Base-by-base conservation (phyloP, 805 yeast genomes). In the Lipomyces yamadae region DNA sequence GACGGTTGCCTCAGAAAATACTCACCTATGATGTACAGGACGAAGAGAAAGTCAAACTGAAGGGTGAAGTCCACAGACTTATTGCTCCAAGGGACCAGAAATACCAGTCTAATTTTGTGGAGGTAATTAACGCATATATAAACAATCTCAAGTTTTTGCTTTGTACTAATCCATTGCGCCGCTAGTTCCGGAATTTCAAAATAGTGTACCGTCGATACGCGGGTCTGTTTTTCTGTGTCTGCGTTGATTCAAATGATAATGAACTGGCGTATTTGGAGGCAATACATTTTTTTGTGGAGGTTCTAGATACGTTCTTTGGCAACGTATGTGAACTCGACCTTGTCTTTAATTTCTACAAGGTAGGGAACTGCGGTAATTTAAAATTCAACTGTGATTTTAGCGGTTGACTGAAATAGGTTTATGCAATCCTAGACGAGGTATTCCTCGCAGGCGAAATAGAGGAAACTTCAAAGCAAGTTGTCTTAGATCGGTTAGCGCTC, bases 241-340 rank as follows among this genome's bases (percentile, higher is more conserved):
- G 96, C 61, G 85, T 93, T 7, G 97, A 91, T 72, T 75, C 83
- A n/a, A 78, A 79, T 10, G 98, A 92, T 75, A 91, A 90, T 74
- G 98, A 92, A 74, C 83, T 95, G 66, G 85, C 88, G 62, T 90
- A 89, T 73, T 79, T 95, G 61, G 97, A 95, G 68, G 86, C 90
- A 34, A 86, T 94, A 50, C 98, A 94, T 75, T 80, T 93, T 62
- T 85, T 94, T 69, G 98, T 94, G 24, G 97, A 95, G 78, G 86
- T 92, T 7, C 80, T 94, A 63, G 98, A 94, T 76, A 82, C 87
- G 11, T 91, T 88, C 76, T 94, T 94, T 74, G 89, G 92, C 70
- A 92, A 88, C 74, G 98, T 94, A 6, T 93, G 98, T 79, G 98
- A 94, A 78, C 82, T 94, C 72, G 98, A 94, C 76, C 83, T 95